Evolutionary conservation across 441 rosid genomes (phyloP), one percentile per base, ranked within the genome.

Genomic region (Populus hybrid): DNA sequence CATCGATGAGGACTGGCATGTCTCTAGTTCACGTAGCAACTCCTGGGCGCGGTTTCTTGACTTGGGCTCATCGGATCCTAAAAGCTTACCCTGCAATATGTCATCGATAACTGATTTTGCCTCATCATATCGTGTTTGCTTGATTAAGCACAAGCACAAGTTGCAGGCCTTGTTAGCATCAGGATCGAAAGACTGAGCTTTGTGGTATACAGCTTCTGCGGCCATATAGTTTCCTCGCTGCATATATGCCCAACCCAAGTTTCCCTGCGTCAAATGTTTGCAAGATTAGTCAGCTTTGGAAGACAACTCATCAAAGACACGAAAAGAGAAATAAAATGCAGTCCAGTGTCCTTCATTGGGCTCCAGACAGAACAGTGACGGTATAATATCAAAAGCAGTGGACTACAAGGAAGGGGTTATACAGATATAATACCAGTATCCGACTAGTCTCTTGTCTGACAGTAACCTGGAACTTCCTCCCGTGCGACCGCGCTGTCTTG

Each of bases 211-310:
- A 1, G 84, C 94, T 78, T 95, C 97, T 0, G 98, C 99, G 0
- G 91, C 89, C 68, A 85, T 67, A 86, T 85, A 92, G 87, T 89
- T 94, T 36, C 86, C 83, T 79, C 89, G 88, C 80, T 92, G 97
- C 97, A 94, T 94, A 82, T 95, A 92, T 16, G 97, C 99, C 99
- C 99, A 95, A 11, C 98, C 99, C 88, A 95, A 81, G 84, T 95
- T 95, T 21, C 98, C 99, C 97, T 83, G 74, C 30, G 30, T 35
- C 11, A 28, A 42, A 73, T 50, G 71, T 46, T 30, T 3, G n/a
- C 6, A 46, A 46, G 12, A 40, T 40, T 10, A 40, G 12, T 40
- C 46, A 40, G 0, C 46, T 40, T 40, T 40, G 3, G 46, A 40
- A 10, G 70, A 14, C 4, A 30, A 30, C 70, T 67, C 23, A 6